Evolutionary conservation across 1,284 basidiomycete genomes (phyloP), one percentile per base, ranked within the genome.

Genomic region (Naganishia liquefaciens): DNA sequence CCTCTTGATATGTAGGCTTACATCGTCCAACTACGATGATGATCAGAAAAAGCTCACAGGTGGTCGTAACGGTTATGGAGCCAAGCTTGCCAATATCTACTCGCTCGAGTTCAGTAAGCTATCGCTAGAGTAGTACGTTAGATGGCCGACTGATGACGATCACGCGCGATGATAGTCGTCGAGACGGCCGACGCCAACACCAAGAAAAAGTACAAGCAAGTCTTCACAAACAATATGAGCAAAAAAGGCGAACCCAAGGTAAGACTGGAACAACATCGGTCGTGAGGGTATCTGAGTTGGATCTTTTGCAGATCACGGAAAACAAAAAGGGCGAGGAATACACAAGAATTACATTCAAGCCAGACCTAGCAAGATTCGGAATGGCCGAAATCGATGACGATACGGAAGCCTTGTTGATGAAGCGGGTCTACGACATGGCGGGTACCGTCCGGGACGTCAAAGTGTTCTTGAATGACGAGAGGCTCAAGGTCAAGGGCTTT

Each of bases 21-120:
- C 96, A 0, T 93, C 91, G 23, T 96, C 93, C 64, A 99, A 99
- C 81, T 99, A 97, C 75, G 95, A 99, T 76, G 96, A 99, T 74
- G 91, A 94, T 77, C 94, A 99, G 81, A 97, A 94, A 84, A 99
- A 98, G 80, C 85, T 99, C 54, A 97, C 94, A 1, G 96, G 96
- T 80, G 96, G 96, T 79, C 87, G 96, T 74, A 99, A 99, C 76
- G 96, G 96, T 76, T 99, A 93, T 74, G 96, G 96, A 75, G 96
- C 96, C 60, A 97, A 99, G 80, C 85, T 99, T 53, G 90, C 96
- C 67, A 99, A 99, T 80, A 98, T 99, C 73, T 99, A 99, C 81
- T 99, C 96, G 3, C 88, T 86, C 70, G 90, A 96, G 79, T 99
- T 99, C 79, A 91, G 78, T 79, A 49, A 55, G 78, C 74, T 0